A percentile compares a stretch with the other conserved stretches of the same genome.
phyloP scores from a whole-genome alignment of 176 grass and related monocot species.

The Eleusine coracana region DNA sequence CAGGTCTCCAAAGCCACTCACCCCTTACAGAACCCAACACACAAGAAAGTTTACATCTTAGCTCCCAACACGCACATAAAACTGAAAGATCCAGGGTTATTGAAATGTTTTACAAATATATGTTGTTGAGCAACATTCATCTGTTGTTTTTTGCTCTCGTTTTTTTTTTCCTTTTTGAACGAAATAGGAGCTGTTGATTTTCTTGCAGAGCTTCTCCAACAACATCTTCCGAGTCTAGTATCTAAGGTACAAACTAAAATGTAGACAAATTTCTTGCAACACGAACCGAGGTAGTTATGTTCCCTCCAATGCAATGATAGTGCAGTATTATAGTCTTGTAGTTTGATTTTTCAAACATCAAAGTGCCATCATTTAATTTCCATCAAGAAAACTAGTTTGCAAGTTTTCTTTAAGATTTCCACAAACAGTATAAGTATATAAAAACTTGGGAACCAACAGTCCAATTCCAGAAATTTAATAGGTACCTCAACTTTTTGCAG shows the following conservation, averaged over 20 bases:
- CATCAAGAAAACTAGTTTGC: background rate
- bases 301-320: background rate
- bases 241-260: constrained; percentile 2
- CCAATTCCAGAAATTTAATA: background rate
- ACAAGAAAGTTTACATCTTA: background rate
- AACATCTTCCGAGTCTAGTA: background rate
- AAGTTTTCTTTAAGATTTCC: background rate
- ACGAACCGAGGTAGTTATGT: background rate
- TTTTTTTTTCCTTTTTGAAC: too few species aligned
- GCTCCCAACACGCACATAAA: background rate
- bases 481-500: constrained; percentile 73
- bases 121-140: background rate
- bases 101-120: background rate
- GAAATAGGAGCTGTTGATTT: background rate
- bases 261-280: background rate
- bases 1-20: background rate
- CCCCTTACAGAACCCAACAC: background rate
- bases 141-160: too few species aligned
- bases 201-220: background rate
- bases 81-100: background rate
- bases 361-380: background rate
- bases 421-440: constrained; percentile 4
- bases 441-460: background rate
- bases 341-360: background rate
- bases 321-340: constrained; percentile 9